Evolutionary conservation across 2,329 filamentous ascomycete species (phyloP).

Genomic region (Fusarium oligoseptatum): DNA sequence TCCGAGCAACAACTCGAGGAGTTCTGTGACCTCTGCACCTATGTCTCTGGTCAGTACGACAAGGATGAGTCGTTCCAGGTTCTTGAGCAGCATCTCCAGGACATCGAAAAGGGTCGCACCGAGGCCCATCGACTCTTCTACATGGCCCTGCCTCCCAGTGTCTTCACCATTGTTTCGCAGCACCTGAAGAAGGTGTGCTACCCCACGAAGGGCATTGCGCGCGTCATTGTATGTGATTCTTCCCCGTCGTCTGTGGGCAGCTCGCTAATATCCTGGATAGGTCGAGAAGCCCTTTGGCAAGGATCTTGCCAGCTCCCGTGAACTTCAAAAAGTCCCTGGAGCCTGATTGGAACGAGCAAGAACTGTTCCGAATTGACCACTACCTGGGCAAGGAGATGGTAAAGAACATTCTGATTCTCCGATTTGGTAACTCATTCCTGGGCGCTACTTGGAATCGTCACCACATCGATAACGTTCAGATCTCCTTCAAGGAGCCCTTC

Average conservation of each 20-base stretch:
- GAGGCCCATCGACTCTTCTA: slow-evolving; percentile 97
- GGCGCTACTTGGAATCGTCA: slow-evolving; percentile 99
- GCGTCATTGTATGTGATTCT: slow-evolving; percentile 79
- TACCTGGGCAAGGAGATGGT: slow-evolving; percentile 99
- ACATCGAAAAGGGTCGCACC: slow-evolving; percentile 83
- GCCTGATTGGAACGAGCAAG: slow-evolving; percentile 98
- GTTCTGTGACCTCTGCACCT: slow-evolving; percentile 89
- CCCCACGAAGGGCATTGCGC: slow-evolving; percentile 87
- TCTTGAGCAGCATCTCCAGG: slow-evolving; percentile 86
- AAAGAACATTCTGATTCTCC: slow-evolving; percentile 98
- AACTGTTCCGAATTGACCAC: slow-evolving; percentile 99
- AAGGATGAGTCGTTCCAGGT: slow-evolving; percentile 92
- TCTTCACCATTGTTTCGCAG: slow-evolving; percentile 98
- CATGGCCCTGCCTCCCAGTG: slow-evolving; percentile 97
- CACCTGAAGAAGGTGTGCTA: slow-evolving; percentile 98
- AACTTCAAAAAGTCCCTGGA: slow-evolving; percentile 93
- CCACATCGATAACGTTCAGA: slow-evolving; percentile 99
- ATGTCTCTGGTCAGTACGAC: slow-evolving; percentile 98
- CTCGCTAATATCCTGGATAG: slow-evolving; percentile 60
- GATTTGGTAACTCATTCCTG: slow-evolving; percentile 99
- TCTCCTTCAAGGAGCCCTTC: slow-evolving; percentile 99
- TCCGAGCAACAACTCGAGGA: slow-evolving; percentile 94
- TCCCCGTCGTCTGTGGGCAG: neutral
- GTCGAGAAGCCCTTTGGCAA: slow-evolving; percentile 99
- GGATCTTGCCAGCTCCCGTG: slow-evolving; percentile 92